These are phyloP conservation scores for Rutstroemia sp. DNA, from an alignment of 2,329 filamentous ascomycete genomes.

Conservation along the genomic window DNA sequence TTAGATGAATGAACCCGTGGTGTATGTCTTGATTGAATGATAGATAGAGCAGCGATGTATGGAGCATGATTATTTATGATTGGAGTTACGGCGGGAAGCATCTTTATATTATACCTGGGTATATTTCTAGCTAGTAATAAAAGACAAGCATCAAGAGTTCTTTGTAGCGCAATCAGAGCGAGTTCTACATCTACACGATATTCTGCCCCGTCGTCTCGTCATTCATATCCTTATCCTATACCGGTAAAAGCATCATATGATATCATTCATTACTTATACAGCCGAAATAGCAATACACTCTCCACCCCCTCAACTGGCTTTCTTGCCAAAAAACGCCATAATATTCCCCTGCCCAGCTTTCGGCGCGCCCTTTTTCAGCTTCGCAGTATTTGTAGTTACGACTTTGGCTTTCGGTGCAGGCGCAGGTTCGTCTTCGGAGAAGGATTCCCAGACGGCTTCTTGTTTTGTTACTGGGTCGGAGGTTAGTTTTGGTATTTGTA, in stretches of 20 bases:
- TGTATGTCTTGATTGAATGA: neutral
- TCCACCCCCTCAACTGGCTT: slow-evolving; percentile 28
- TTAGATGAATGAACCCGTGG: neutral
- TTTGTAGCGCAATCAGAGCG: too few relatives aligned
- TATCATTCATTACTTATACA: neutral
- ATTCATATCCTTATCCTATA: too few relatives aligned
- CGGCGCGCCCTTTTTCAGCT: slow-evolving; percentile 44
- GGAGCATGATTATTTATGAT: neutral
- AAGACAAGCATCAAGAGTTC: neutral
- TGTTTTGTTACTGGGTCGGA: slow-evolving; percentile 66
- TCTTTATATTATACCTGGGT: neutral
- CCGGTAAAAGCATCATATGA: too few relatives aligned
- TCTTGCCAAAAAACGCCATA: slow-evolving; percentile 89
- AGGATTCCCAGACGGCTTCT: slow-evolving; percentile 82
- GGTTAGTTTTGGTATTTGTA: neutral
- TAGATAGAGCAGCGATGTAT: neutral
- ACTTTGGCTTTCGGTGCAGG: slow-evolving; percentile 45
- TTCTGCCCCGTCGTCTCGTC: too few relatives aligned
- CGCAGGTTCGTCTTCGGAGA: slow-evolving; percentile 77
- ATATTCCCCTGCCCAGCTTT: slow-evolving; percentile 71
- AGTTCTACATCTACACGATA: too few relatives aligned
- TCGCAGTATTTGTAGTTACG: slow-evolving; percentile 31
- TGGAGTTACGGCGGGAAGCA: neutral
- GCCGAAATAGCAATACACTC: neutral
- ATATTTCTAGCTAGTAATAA: neutral